These are phyloP conservation scores for Gracilaria domingensis DNA, from an alignment of 23 red algal species.

Conservation along the genomic window DNA sequence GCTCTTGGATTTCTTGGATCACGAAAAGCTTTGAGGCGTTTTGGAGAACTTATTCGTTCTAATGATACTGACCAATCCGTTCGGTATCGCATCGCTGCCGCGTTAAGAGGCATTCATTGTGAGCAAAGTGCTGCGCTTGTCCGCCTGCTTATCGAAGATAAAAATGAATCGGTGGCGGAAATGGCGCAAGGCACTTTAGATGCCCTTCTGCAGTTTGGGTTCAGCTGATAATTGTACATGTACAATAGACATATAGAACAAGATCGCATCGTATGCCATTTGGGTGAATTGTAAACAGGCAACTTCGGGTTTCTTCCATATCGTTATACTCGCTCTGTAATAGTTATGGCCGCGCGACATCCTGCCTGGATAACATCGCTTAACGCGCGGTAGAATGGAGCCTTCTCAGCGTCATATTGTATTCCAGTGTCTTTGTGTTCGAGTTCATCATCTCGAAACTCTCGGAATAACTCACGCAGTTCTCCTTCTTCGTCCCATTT, in stretches of 20 bases:
- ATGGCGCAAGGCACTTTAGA: constrained; percentile 66
- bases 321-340: constrained; percentile 84
- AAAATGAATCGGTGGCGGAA: constrained; percentile 40
- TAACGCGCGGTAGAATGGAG: constrained; percentile 80
- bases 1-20: constrained; percentile 63
- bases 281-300: not conserved
- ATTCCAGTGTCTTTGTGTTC: constrained; percentile 98
- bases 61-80: constrained; percentile 39
- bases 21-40: constrained; percentile 3
- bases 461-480: constrained; percentile 75
- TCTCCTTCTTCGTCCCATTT: constrained; percentile 75
- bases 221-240: constrained; percentile 5
- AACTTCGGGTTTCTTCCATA: not conserved
- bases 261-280: not conserved
- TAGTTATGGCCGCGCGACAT: constrained; percentile 87
- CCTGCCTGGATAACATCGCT: constrained; percentile 83
- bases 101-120: constrained; percentile 52
- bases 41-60: constrained; percentile 19
- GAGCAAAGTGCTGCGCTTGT: constrained; percentile 46
- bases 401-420: constrained; percentile 83
- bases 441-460: constrained; percentile 98
- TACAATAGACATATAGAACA: not conserved
- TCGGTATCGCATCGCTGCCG: constrained; percentile 56
- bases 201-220: constrained; percentile 36
- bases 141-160: constrained; percentile 33